Percentiles rank a stretch among this genome's conserved stretches.
phyloP scores from a whole-genome alignment of 2,329 filamentous ascomycete species.

The Arthrobotrys musiformis region DNA sequence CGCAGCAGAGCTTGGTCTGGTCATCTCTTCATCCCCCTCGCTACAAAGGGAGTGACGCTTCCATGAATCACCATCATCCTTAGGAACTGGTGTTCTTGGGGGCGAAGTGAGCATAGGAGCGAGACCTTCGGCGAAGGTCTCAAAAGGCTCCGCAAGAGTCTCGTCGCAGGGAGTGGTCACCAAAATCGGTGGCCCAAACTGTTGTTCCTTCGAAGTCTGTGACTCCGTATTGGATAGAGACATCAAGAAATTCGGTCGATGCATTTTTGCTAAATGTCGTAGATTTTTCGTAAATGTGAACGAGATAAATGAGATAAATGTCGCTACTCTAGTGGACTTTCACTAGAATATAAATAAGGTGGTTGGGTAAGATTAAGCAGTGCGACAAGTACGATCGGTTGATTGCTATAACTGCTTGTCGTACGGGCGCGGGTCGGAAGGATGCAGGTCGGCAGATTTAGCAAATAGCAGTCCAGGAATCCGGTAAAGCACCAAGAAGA shows the following conservation, averaged over 20 bases:
- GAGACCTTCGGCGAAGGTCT: slow-evolving; percentile 30
- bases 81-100: slow-evolving; percentile 58
- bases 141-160: slow-evolving; percentile 21
- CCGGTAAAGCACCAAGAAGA: slow-evolving; percentile 42
- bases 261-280: slow-evolving; percentile 27
- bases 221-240: slow-evolving; percentile 31
- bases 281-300: background rate
- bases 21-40: slow-evolving; percentile 55
- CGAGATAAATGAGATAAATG: background rate
- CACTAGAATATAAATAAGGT: slow-evolving; percentile 12
- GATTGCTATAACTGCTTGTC: slow-evolving; percentile 30
- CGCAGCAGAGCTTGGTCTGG: slow-evolving; percentile 57
- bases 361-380: slow-evolving; percentile 14
- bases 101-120: slow-evolving; percentile 56
- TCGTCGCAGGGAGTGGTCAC: slow-evolving; percentile 51
- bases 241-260: slow-evolving; percentile 47
- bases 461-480: slow-evolving; percentile 38
- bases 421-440: slow-evolving; percentile 8
- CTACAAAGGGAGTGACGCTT: slow-evolving; percentile 37
- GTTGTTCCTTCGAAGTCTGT: slow-evolving; percentile 35
- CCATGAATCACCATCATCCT: slow-evolving; percentile 40
- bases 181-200: slow-evolving; percentile 40
- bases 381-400: slow-evolving; percentile 4
- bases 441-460: slow-evolving; percentile 7
- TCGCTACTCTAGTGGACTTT: background rate